phyloP scores from a whole-genome alignment of 2,329 filamentous ascomycete species.

The Lachnellula suecica region DNA sequence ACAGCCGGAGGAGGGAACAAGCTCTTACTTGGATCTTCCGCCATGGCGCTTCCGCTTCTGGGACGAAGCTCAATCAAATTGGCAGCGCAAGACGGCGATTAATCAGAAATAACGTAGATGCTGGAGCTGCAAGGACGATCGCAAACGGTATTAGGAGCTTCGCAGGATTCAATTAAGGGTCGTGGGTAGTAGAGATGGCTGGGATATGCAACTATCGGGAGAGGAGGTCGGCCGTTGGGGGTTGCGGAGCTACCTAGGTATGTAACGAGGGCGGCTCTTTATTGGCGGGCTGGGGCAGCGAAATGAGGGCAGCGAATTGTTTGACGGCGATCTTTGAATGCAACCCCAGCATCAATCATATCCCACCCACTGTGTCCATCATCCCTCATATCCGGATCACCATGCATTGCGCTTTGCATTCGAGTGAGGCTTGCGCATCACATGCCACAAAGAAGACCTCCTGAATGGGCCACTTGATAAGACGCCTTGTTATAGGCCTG shows the following conservation, averaged over 20 bases:
- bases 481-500: background rate
- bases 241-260: background rate
- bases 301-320: constrained; percentile 1
- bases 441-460: background rate
- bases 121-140: constrained; percentile 18
- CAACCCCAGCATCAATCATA: background rate
- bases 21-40: constrained; percentile 34
- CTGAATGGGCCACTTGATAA: background rate
- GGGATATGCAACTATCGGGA: background rate
- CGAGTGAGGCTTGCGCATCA: constrained; percentile 4
- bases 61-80: constrained; percentile 8
- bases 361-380: background rate
- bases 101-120: constrained; percentile 5
- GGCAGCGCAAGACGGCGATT: constrained; percentile 2
- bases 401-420: background rate
- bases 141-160: constrained; percentile 8
- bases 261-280: background rate
- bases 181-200: constrained; percentile 9
- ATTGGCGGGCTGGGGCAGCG: background rate
- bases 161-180: constrained; percentile 10
- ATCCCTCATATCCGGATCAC: background rate
- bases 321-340: background rate
- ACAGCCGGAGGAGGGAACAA: constrained; percentile 64
- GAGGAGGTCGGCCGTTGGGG: background rate
- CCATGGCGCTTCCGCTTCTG: constrained; percentile 28